These are phyloP conservation scores for Circinella umbellata DNA, from an alignment of 371 early-diverging fungal species.

Conservation along the genomic window DNA sequence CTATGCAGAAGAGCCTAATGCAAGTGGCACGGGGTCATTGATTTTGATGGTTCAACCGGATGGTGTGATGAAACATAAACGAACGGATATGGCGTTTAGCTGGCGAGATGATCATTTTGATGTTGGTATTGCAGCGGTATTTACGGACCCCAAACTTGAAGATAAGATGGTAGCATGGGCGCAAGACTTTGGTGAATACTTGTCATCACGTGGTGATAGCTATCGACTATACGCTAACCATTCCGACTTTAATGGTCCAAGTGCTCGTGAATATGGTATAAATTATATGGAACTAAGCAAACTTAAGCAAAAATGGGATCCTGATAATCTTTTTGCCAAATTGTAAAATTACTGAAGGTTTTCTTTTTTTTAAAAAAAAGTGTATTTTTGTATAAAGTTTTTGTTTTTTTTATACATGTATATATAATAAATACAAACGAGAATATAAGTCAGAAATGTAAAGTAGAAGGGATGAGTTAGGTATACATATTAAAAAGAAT, in stretches of 20 bases:
- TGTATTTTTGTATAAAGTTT: too few species aligned
- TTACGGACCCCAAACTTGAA: slow-evolving; percentile 17
- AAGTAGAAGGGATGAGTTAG: too few species aligned
- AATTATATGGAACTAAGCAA: slow-evolving; percentile 28
- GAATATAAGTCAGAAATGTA: too few species aligned
- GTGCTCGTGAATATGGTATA: slow-evolving; percentile 31
- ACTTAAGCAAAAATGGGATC: slow-evolving; percentile 38
- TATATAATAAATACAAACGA: not conserved
- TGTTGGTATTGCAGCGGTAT: slow-evolving; percentile 28
- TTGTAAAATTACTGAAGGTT: not conserved
- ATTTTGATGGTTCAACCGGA: slow-evolving; percentile 30
- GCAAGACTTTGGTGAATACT: slow-evolving; percentile 19
- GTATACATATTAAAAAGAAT: too few species aligned
- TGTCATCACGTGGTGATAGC: slow-evolving; percentile 24
- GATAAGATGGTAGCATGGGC: slow-evolving; percentile 24
- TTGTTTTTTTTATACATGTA: not conserved
- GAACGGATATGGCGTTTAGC: slow-evolving; percentile 31
- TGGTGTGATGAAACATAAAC: slow-evolving; percentile 22
- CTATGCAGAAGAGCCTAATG: slow-evolving; percentile 20
- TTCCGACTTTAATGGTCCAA: slow-evolving; percentile 30
- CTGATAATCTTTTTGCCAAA: slow-evolving; percentile 23
- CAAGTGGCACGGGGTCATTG: slow-evolving; percentile 22
- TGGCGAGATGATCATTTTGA: slow-evolving; percentile 39
- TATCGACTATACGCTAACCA: slow-evolving; percentile 36
- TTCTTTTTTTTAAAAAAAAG: not conserved